Evolutionary conservation across 1,139 yeast genomes (phyloP).

Genomic region (Yamadazyma blattariae): DNA sequence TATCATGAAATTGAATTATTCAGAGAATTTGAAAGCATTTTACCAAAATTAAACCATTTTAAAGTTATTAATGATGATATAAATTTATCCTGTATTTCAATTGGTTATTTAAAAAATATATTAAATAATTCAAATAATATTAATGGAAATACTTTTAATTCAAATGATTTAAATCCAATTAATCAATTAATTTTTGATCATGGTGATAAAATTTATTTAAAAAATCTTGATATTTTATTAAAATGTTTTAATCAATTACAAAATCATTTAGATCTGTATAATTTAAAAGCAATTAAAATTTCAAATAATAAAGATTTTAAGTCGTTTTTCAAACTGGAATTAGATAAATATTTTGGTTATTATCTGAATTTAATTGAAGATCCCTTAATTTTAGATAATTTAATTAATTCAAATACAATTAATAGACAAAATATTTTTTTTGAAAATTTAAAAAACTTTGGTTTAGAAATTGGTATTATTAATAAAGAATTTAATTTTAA

Average conservation of each 20-base stretch:
- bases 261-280: constrained; percentile 7
- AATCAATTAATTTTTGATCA: constrained; percentile 9
- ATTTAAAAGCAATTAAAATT: constrained; percentile 8
- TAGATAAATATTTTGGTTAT: constrained; percentile 12
- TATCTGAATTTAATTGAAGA: constrained; percentile 10
- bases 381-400: constrained; percentile 6
- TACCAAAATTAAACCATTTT: constrained; percentile 11
- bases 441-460: no score
- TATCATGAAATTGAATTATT: constrained; percentile 9
- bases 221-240: constrained; percentile 10
- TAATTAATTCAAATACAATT: not conserved
- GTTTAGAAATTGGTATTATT: no score
- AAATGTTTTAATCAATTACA: constrained; percentile 10
- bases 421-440: not conserved
- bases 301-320: constrained; percentile 10
- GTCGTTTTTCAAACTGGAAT: constrained; percentile 7
- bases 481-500: no score
- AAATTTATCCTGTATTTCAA: constrained; percentile 11
- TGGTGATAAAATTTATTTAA: constrained; percentile 12
- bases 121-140: not conserved
- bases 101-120: constrained; percentile 6
- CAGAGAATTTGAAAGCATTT: constrained; percentile 11
- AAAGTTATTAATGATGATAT: constrained; percentile 8
- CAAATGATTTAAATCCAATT: constrained; percentile 2
- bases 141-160: constrained; percentile 8